Base-by-base conservation (phyloP, 2,329 filamentous ascomycete species). In the Colletotrichum spinosum region DNA sequence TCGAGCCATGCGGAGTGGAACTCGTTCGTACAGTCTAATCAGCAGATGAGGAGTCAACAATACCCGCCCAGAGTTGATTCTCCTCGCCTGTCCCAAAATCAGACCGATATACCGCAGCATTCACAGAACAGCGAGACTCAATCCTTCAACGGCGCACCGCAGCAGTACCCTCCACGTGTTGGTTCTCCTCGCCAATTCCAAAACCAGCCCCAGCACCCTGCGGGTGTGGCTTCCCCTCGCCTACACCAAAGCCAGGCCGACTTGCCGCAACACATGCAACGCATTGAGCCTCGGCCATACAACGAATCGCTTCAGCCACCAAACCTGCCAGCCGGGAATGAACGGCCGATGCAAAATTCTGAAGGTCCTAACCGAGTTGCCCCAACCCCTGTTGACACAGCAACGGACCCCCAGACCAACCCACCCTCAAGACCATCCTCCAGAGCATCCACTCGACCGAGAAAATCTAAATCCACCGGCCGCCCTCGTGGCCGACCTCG, bases 1-100 rank as follows among this genome's bases (percentile, higher is more conserved):
- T 82, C 81, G 5, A 92, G 97, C 73, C 85, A 86, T 34, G 87
- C 87, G 46, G 91, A 94, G 68, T 97, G 94, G 94, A 89, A 87
- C 63, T 86, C 88, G 6, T 93, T 96, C 60, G 77, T 94, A 11
- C 90, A 92, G 73, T 87, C 89, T 57, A 93, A 93, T 72, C 89
- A 89, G 3, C 69, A 86, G 77, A 69, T 80, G 74, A 81, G 69
- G 70, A 82, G 72, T 74, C 74, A 67, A 60, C 75, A 69, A 65
- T 75, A 69, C 65, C 69, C 75, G 7, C 76, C 77, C 11, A 72
- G 75, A 53, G 75, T 76, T 55, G 74, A 76, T 41, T 79, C 78
- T 10, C 78, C 78, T 35, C 76, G 78, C 41, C 48, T 25, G 60
- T 65, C 55, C 69, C 60, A 44, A 38, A 33, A 63, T 48, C 48